A percentile compares a stretch with the other conserved stretches of the same genome.
phyloP scores from a whole-genome alignment of 2,329 filamentous ascomycete genomes.

The Triangularia verruculosa region DNA sequence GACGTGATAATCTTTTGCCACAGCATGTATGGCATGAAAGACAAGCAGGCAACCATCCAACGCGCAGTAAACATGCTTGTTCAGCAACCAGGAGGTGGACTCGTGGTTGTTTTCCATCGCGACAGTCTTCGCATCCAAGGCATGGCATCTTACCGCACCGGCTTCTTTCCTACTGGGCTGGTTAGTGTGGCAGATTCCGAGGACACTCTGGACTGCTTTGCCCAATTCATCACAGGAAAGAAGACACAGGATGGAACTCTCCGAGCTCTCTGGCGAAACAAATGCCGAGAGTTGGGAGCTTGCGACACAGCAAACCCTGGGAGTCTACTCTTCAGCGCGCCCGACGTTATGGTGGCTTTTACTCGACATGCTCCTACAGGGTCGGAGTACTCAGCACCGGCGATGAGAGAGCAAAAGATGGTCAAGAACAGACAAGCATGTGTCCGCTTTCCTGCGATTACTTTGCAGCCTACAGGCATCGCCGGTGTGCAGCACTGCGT shows the following conservation, averaged over 20 bases:
- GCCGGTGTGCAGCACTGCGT: slow-evolving; percentile 54
- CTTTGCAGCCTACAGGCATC: slow-evolving; percentile 46
- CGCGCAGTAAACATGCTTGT: slow-evolving; percentile 47
- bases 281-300: slow-evolving; percentile 49
- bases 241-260: slow-evolving; percentile 18
- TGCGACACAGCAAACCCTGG: slow-evolving; percentile 35
- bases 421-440: slow-evolving; percentile 49
- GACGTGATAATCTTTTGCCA: slow-evolving; percentile 61
- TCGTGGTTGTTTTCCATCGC: slow-evolving; percentile 57
- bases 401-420: slow-evolving; percentile 23
- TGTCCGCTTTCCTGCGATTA: slow-evolving; percentile 40
- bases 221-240: slow-evolving; percentile 21
- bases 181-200: slow-evolving; percentile 45
- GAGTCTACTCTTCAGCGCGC: slow-evolving; percentile 47
- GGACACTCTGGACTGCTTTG: slow-evolving; percentile 47
- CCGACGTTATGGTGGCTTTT: slow-evolving; percentile 51
- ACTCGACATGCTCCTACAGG: slow-evolving; percentile 41
- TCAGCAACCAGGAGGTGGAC: slow-evolving; percentile 34
- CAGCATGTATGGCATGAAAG: slow-evolving; percentile 60
- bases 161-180: slow-evolving; percentile 44
- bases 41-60: slow-evolving; percentile 45
- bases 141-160: slow-evolving; percentile 46
- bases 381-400: slow-evolving; percentile 43
- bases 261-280: slow-evolving; percentile 44
- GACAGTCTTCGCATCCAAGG: slow-evolving; percentile 36